Conservation (phyloP, 148 eudicot species). For the Cornus controversa region DNA sequence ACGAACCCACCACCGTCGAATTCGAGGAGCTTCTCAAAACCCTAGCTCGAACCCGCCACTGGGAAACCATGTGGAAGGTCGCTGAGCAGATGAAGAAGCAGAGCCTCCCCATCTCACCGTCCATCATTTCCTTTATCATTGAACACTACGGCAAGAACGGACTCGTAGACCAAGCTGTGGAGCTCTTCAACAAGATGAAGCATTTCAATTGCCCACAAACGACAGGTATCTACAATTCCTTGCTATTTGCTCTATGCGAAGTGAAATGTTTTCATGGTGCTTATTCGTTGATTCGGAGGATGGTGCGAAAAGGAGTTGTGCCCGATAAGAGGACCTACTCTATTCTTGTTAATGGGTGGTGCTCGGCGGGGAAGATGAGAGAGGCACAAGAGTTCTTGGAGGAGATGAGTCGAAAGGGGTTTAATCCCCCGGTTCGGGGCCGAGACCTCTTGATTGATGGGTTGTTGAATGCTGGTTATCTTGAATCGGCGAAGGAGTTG, state of each 20-base stretch:
- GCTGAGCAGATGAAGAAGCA: constrained; percentile 49
- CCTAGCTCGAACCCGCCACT: constrained; percentile 61
- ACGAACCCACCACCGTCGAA: constrained; percentile 73
- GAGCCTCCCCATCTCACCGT: constrained; percentile 35
- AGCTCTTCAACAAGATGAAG: constrained; percentile 62
- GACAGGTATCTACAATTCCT: constrained; percentile 60
- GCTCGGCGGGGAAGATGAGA: constrained; percentile 82
- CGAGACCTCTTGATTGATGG: constrained; percentile 88
- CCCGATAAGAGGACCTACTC: constrained; percentile 84
- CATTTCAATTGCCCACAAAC: constrained; percentile 60
- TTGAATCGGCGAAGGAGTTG: constrained; percentile 78
- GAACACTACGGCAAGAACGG: constrained; percentile 78
- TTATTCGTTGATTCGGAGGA: constrained; percentile 82
- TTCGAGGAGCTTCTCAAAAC: constrained; percentile 73
- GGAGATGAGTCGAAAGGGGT: constrained; percentile 92
- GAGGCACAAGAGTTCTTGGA: constrained; percentile 81
- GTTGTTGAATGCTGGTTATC: constrained; percentile 83
- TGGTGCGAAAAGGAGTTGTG: constrained; percentile 62
- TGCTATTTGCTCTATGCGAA: constrained; percentile 77
- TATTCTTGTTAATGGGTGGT: constrained; percentile 87
- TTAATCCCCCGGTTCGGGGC: constrained; percentile 87
- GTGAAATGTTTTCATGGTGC: constrained; percentile 86
- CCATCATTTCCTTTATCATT: constrained; percentile 46
- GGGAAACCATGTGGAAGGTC: constrained; percentile 99
- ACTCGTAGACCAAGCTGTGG: constrained; percentile 69